These are phyloP conservation scores for Trypanosoma avium DNA, from an alignment of 208 protist genomes.

Conservation along the genomic window DNA sequence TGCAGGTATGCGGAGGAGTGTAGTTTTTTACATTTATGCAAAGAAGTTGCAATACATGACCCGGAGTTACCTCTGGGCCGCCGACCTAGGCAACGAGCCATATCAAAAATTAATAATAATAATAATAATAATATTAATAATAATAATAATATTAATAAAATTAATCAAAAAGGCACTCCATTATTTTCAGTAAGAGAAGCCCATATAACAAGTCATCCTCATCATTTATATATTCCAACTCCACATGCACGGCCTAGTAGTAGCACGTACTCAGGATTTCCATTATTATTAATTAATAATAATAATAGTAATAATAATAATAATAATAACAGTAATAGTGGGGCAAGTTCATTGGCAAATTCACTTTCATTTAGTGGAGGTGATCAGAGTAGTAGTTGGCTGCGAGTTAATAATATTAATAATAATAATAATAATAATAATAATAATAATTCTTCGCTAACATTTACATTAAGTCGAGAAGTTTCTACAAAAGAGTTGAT, in stretches of 20 bases:
- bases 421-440: no score
- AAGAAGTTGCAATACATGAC: neutral
- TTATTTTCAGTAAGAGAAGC: no score
- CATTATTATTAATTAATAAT: neutral
- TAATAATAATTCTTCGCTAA: no score
- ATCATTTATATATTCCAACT: no score
- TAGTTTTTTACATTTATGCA: constrained; percentile 18
- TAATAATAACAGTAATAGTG: neutral
- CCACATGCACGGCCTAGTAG: neutral
- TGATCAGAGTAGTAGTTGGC: no score
- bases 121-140: neutral
- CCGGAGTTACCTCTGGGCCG: constrained; percentile 7
- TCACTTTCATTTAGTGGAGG: constrained; percentile 1
- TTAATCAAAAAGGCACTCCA: no score
- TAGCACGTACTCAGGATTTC: no score
- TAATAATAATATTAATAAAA: neutral
- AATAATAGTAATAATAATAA: neutral
- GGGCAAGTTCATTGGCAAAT: neutral
- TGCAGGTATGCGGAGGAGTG: constrained; percentile 61
- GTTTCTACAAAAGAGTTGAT: no score
- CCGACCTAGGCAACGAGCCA: neutral
- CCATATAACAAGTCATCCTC: no score
- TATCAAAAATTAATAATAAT: neutral
- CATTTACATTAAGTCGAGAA: no score
- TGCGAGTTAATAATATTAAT: no score